These are phyloP conservation scores for Collybia sordida DNA, from an alignment of 768 basidiomycete genomes.

Conservation along the genomic window DNA sequence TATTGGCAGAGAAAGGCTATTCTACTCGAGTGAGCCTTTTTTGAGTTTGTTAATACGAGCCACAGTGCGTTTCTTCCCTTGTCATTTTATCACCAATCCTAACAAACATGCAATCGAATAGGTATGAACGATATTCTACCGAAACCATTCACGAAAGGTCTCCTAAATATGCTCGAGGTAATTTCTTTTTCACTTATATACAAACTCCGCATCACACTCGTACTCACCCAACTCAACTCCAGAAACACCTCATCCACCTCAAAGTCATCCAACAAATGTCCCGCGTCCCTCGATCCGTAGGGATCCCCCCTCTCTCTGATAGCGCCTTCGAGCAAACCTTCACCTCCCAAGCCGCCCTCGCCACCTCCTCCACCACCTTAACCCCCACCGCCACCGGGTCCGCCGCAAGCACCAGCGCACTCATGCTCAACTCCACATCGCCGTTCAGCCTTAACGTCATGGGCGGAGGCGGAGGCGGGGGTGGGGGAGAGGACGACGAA, in stretches of 20 bases:
- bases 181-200: constrained; percentile 3
- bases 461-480: constrained; percentile 15
- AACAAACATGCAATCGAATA: constrained; percentile 13
- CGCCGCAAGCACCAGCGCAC: constrained; percentile 2
- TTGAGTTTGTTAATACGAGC: too few relatives aligned
- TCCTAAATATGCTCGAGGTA: constrained; percentile 94
- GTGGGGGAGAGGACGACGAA: constrained; percentile 47
- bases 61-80: too few relatives aligned
- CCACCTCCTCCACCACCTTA: neutral
- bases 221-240: neutral
- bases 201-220: neutral
- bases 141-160: constrained; percentile 95
- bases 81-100: too few relatives aligned
- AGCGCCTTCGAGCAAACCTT: constrained; percentile 54
- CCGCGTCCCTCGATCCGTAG: constrained; percentile 61
- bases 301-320: constrained; percentile 63
- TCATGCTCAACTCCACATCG: neutral
- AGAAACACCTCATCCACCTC: constrained; percentile 88
- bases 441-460: constrained; percentile 5
- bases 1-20: too few relatives aligned
- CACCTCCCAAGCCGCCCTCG: constrained; percentile 33
- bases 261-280: constrained; percentile 78
- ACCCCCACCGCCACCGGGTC: constrained; percentile 4
- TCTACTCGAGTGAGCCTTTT: too few relatives aligned
- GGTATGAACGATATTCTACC: constrained; percentile 98